These are phyloP conservation scores for Dendrocalamus sinicus DNA, from an alignment of 176 grass and related monocot genomes.

Conservation along the genomic window DNA sequence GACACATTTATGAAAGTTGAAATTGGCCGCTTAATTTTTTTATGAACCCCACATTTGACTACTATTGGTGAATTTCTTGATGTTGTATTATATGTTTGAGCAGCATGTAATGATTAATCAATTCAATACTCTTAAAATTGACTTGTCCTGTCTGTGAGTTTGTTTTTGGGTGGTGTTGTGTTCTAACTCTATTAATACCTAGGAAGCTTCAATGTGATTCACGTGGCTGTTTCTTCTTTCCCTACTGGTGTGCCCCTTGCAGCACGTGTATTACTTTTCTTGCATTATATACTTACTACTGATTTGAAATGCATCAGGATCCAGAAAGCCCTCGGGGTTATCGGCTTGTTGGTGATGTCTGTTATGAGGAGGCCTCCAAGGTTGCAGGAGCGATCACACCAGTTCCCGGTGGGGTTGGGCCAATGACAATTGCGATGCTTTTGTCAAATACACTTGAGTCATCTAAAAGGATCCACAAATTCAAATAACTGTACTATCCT, in stretches of 20 bases:
- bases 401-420: conserved; percentile 86
- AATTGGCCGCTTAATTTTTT: conserved; percentile 37
- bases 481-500: conserved; percentile 57
- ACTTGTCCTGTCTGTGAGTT: conserved; percentile 9
- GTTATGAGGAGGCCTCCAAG: conserved; percentile 74
- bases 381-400: conserved; percentile 81
- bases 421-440: conserved; percentile 96
- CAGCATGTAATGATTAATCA: conserved; percentile 32
- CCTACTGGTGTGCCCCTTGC: neutral
- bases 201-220: neutral
- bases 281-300: conserved; percentile 10
- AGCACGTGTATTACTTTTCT: neutral
- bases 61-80: conserved; percentile 27
- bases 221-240: neutral
- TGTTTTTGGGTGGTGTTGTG: conserved; percentile 1
- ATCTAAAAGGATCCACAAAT: conserved; percentile 77
- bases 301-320: conserved; percentile 63
- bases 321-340: conserved; percentile 69
- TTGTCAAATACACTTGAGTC: conserved; percentile 89
- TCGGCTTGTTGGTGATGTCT: conserved; percentile 76
- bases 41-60: neutral
- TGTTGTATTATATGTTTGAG: conserved; percentile 12
- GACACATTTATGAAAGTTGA: conserved; percentile 38
- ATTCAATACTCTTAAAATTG: conserved; percentile 25
- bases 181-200: neutral